Percentiles rank a stretch among this genome's conserved stretches.
Evolutionary conservation across 345 rosid genomes (phyloP).

Genomic region (Citrus sp.): DNA sequence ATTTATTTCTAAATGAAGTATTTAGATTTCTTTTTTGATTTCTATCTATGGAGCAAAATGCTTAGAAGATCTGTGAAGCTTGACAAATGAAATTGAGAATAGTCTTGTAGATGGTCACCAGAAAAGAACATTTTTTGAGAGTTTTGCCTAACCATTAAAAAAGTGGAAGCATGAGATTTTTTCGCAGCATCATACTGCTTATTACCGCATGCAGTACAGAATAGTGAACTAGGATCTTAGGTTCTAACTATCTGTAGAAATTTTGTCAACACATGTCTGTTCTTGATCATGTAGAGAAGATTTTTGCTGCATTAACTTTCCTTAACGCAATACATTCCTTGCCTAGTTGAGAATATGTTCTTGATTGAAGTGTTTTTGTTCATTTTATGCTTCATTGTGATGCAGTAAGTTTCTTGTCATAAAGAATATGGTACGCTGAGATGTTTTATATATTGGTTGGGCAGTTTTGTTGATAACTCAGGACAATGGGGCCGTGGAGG

Average conservation of each 20-base stretch:
- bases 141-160: neutral
- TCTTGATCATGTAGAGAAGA: neutral
- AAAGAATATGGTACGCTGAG: neutral
- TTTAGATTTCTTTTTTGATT: neutral
- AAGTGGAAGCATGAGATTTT: neutral
- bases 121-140: neutral
- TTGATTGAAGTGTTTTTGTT: neutral
- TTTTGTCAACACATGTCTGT: neutral
- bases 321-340: neutral
- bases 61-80: neutral
- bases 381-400: neutral
- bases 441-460: slow-evolving; percentile 16
- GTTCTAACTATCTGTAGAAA: neutral
- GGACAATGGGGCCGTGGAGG: slow-evolving; percentile 95
- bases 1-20: neutral
- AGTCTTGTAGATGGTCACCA: neutral
- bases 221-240: neutral
- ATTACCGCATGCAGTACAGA: neutral
- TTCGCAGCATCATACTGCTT: neutral
- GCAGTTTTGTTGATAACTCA: slow-evolving; percentile 82
- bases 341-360: neutral
- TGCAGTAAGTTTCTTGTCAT: neutral
- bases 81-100: too few species aligned
- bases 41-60: neutral
- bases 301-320: neutral